Base-by-base conservation (phyloP, 345 rosid genomes). In the Lenwebbia sp. region DNA sequence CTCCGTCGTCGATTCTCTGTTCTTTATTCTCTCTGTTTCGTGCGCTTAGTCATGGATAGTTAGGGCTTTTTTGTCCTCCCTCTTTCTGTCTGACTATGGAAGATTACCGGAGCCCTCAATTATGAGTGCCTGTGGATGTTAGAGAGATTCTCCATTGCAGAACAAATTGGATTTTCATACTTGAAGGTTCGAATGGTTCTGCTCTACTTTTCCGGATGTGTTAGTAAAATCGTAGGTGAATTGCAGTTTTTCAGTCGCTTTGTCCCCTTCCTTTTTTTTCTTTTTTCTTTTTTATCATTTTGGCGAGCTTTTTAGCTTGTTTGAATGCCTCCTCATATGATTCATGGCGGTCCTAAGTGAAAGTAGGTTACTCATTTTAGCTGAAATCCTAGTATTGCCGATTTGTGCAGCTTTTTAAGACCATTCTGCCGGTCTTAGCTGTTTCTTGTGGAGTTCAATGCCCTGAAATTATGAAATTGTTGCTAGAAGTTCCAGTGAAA, bases 81-180 rank as follows among this genome's bases (percentile, higher is more conserved):
- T 62, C 40, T 62, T 70, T 9, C 78, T 70, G 13, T 70, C 78
- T 37, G 47, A 33, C 25, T 19, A 10, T 70, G 47, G 25, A 33
- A 70, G 78, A 70, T 37, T 40, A 37, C 26, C 13, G 76, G 33
- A 30, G 33, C 41, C 5, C 76, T 65, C 76, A 19, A 3, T 30
- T 30, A 15, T 37, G 12, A 65, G 17, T 0, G 23, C 23, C 23
- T 1, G 47, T 10, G 47, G 47, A 47, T 0, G 10, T 0, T 30
- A 65, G 76, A 65, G 1, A 65, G 41, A 65, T 30, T 37, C 23
- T 65, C 41, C 41, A 15, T 65, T 0, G 78, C 47, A 70, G 78
- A 70, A 0, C 78, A 17, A 33, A 33, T 37, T 37, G 47, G 47
- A 70, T 70, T 33, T 37, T 37, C 78, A 12, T 37, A 0, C 47